Evolutionary conservation across 257 asterid genomes (phyloP), one percentile per base, ranked within the genome.

Genomic region (Solanum virginianum): DNA sequence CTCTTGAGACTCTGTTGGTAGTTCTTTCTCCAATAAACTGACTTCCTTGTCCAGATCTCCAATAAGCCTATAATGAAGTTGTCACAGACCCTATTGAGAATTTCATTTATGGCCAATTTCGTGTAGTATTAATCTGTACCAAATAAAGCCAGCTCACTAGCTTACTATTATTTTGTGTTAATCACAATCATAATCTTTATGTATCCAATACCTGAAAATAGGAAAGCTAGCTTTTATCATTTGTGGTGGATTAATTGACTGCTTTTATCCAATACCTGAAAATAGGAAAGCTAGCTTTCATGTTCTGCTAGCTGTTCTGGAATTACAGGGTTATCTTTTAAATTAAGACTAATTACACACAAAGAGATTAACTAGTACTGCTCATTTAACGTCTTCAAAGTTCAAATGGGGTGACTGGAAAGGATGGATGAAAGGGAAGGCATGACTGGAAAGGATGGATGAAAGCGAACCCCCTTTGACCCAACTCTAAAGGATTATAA

Each of bases 21-120:
- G 86, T 63, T 92, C 92, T 83, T 86, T 90, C 86, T 94, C 94
- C 87, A 97, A 83, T 7, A 84, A 53, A 49, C 1, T 74, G 43
- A 97, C 90, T 81, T 97, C 98, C 5, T 86, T 72, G 39, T 92
- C 97, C 22, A 94, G 80, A 57, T 75, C 82, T n/a, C n/a, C n/a
- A 26, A 26, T 26, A 26, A 26, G 29, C 29, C 29, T 26, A 26
- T 26, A 26, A 26, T 26, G 29, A 26, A 26, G 29, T 26, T 26
- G 29, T 26, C 51, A 51, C 63, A 22, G 82, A 77, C 82, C 63
- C 63, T 51, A 26, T 51, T 15, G 43, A 29, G 82, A 77, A 77
- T 77, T 77, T 77, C 26, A 77, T 51, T 77, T 26, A 24, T 77
- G 63, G 63, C n/a, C n/a, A 77, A 16, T 51, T 51, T 3, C 16